These are phyloP conservation scores for Cenococcum geophilum DNA, from an alignment of 495 filamentous ascomycete genomes.

Conservation along the genomic window DNA sequence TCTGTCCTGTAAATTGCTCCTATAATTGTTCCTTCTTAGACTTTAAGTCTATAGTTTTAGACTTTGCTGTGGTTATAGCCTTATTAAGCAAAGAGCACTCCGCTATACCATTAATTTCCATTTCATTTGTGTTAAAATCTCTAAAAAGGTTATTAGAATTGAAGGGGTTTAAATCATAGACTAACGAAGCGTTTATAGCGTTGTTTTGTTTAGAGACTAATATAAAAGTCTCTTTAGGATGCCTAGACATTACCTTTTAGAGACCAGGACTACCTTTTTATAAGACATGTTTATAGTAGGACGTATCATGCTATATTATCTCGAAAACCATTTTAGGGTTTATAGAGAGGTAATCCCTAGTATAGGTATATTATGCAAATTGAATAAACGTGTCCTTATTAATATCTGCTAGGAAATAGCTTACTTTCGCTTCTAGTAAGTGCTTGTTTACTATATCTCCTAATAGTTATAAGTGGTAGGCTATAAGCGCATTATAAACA, in stretches of 20 bases:
- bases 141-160: neutral
- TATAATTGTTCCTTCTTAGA: neutral
- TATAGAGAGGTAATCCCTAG: neutral
- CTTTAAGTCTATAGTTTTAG: neutral
- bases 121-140: neutral
- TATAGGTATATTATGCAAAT: constrained; percentile 2
- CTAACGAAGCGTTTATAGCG: neutral
- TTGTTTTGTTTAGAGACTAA: neutral
- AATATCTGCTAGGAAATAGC: neutral
- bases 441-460: constrained; percentile 1
- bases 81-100: neutral
- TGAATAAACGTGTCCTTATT: neutral
- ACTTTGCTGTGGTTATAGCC: neutral
- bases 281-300: neutral
- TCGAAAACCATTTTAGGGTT: neutral
- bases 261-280: neutral
- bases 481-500: neutral
- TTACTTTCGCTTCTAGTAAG: neutral
- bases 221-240: neutral
- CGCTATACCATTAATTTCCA: neutral
- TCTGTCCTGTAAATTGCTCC: neutral
- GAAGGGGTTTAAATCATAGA: neutral
- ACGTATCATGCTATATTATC: neutral
- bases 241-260: neutral
- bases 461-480: neutral